phyloP scores from a whole-genome alignment of 2,329 filamentous ascomycete genomes.

The Geosmithia putterillii region DNA sequence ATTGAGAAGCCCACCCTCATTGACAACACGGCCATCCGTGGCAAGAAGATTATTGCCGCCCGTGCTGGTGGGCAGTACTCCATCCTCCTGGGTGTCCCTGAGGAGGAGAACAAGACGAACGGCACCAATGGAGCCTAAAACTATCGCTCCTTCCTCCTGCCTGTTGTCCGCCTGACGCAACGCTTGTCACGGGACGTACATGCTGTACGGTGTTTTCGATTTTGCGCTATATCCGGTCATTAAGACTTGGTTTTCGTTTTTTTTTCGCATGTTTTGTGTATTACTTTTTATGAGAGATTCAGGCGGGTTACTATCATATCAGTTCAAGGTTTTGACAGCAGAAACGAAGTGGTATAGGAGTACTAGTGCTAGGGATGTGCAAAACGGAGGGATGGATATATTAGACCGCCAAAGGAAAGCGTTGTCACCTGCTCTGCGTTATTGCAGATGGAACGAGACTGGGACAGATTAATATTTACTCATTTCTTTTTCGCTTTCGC shows the following conservation, averaged over 20 bases:
- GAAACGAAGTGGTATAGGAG: not conserved
- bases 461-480: not conserved
- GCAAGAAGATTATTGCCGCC: conserved; percentile 63
- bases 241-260: no score
- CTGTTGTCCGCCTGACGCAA: not conserved
- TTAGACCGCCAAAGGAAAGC: not conserved
- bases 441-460: not conserved
- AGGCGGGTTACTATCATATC: not conserved
- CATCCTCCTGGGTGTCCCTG: conserved; percentile 38
- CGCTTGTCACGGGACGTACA: not conserved
- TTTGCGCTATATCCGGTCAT: not conserved
- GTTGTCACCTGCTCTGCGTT: no score
- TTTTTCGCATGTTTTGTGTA: no score
- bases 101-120: conserved; percentile 11
- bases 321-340: not conserved
- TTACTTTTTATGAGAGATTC: not conserved
- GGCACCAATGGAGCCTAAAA: conserved; percentile 1
- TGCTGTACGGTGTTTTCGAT: not conserved
- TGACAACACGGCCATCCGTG: conserved; percentile 72
- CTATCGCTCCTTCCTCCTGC: not conserved
- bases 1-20: conserved; percentile 66
- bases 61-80: conserved; percentile 82
- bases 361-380: not conserved
- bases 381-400: not conserved
- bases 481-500: not conserved